Conservation (phyloP, 78 protist species). For the Paratrimastix pyriformis region DNA sequence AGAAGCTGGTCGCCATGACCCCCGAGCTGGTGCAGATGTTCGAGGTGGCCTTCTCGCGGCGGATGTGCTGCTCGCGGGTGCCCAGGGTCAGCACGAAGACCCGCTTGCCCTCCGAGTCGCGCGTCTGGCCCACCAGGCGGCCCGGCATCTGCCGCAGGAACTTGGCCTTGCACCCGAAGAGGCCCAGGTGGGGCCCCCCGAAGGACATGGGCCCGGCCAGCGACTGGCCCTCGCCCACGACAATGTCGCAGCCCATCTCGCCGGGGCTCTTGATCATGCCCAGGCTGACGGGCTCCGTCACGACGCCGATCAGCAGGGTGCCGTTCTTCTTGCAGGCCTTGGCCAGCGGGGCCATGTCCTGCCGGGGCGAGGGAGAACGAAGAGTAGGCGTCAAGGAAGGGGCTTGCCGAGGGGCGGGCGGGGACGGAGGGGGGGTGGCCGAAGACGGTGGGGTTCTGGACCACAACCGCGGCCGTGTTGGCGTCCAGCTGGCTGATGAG, state of each 20-base stretch:
- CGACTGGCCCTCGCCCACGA: slow-evolving; percentile 22
- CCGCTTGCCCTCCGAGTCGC: slow-evolving; percentile 17
- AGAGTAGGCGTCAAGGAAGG: too few relatives aligned
- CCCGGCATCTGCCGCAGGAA: slow-evolving; percentile 22
- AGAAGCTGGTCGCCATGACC: not conserved
- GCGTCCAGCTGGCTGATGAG: not conserved
- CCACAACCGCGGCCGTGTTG: slow-evolving; percentile 22
- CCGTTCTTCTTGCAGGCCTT: slow-evolving; percentile 1
- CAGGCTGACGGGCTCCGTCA: not conserved
- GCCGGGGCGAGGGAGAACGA: too few relatives aligned
- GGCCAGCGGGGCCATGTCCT: slow-evolving; percentile 11
- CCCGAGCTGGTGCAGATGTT: slow-evolving; percentile 33
- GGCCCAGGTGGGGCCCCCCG: slow-evolving; percentile 31
- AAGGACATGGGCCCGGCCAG: slow-evolving; percentile 12
- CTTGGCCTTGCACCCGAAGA: slow-evolving; percentile 7
- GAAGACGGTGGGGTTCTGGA: slow-evolving; percentile 22
- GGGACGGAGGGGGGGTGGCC: not conserved
- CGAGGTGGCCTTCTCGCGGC: slow-evolving; percentile 24
- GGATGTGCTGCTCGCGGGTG: slow-evolving; percentile 31
- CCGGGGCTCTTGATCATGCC: slow-evolving; percentile 23
- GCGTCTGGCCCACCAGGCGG: slow-evolving; percentile 29
- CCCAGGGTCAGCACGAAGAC: slow-evolving; percentile 3
- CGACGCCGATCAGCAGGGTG: slow-evolving; percentile 7
- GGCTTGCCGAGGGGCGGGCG: too few relatives aligned
- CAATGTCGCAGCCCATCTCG: slow-evolving; percentile 25